A percentile compares a stretch with the other conserved stretches of the same genome.
phyloP scores from a whole-genome alignment of 176 grass and related monocot species.

The Guadua angustifolia region DNA sequence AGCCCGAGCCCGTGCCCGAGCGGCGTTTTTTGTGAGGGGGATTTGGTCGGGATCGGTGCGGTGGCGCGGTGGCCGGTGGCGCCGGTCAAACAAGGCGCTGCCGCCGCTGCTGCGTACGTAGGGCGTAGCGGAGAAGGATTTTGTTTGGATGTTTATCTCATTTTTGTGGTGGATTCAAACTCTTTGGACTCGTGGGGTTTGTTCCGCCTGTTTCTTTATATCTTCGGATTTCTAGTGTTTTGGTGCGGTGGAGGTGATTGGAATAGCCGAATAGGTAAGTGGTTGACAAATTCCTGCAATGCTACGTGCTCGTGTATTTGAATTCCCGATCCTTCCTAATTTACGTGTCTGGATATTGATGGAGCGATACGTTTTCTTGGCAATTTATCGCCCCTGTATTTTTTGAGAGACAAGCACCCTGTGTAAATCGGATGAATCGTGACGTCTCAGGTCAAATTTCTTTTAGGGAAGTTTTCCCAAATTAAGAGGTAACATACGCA shows the following conservation, averaged over 20 bases:
- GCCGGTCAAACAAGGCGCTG: slow-evolving; percentile 42
- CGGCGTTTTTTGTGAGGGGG: not conserved
- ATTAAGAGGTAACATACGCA: not conserved
- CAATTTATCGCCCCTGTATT: not conserved
- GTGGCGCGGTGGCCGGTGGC: slow-evolving; percentile 21
- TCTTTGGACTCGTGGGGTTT: slow-evolving; percentile 34
- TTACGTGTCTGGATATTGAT: not conserved
- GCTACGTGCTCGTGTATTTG: not conserved
- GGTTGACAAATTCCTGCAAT: slow-evolving; percentile 10
- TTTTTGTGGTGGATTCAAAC: slow-evolving; percentile 30
- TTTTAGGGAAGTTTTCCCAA: not conserved
- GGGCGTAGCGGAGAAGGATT: not conserved
- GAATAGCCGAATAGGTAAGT: not conserved
- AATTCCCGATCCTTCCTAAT: not conserved
- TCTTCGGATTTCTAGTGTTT: not conserved
- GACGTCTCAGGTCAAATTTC: not conserved
- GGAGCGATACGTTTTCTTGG: no score
- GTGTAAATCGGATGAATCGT: not conserved
- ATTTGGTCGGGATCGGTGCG: slow-evolving; percentile 27
- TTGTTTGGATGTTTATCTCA: not conserved
- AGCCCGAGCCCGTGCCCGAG: not conserved
- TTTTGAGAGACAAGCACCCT: not conserved
- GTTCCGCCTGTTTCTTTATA: not conserved
- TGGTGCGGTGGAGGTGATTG: slow-evolving; percentile 26
- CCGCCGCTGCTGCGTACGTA: not conserved